Base-by-base conservation (phyloP, 768 basidiomycete species). In the Boletus huronensis region DNA sequence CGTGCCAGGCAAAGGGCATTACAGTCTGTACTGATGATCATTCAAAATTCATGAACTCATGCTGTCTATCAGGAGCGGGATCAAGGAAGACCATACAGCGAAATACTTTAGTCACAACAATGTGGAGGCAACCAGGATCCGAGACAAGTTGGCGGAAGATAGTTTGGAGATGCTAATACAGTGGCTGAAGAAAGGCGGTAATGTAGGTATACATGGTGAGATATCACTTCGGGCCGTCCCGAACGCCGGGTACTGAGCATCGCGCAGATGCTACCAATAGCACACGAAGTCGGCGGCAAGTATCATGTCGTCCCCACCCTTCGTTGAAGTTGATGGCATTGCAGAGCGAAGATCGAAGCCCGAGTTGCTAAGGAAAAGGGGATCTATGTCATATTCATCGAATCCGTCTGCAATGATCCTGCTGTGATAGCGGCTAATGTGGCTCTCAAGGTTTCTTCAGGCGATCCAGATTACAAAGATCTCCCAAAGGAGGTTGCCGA, bases 401-500 rank as follows among this genome's bases (percentile, higher is more conserved):
- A 99, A 75, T 94, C 93, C 1, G 74, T 91, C 51, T 98, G 96
- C 76, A 87, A 92, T 69, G 95, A 99, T 71, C 94, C 95, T 1
- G 85, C 82, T 2, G 82, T 96, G 58, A 94, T 99, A 55, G 95
- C 97, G 0, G 87, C 95, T 19, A 99, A 99, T 65, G 86, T 99
- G 40, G 93, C 91, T 8, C 80, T 98, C 57, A 99, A 99, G 74
- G 94, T 98, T 43, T 84, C 83, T 53, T 93, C 91, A 2, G 97
- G 97, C 19, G 97, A 99, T 75, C 97, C 97, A 0, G 97, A 99
- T 70, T 99, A 99, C 76, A 89, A 90, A 65, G 87, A 91, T 63
- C 89, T 83, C 72, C 85, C 89, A 1, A 85, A 78, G 17, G 90
- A 94, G 67, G 81, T 85, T 52, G 97, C 97, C 28, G 85, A 93